phyloP scores from a whole-genome alignment of 2,329 filamentous ascomycete species.

The Metarhizium robertsii region DNA sequence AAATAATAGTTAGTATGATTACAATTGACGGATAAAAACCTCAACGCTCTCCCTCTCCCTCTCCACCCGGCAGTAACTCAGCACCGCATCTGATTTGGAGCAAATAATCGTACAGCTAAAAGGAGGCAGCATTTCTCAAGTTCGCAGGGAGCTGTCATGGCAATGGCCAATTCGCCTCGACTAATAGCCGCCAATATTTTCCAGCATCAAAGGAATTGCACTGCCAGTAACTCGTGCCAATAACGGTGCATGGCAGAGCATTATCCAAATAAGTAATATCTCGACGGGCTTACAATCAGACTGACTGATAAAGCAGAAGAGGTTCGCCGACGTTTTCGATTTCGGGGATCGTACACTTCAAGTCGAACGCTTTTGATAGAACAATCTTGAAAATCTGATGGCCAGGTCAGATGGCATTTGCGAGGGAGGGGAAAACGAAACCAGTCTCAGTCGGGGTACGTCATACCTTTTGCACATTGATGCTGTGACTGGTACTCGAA shows the following conservation, averaged over 20 bases:
- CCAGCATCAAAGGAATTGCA: background rate
- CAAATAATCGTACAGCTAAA: background rate
- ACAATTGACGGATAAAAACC: constrained; percentile 1
- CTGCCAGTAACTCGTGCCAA: background rate
- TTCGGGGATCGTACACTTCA: constrained; percentile 98
- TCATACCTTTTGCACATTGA: constrained; percentile 92
- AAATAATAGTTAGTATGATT: constrained; percentile 5
- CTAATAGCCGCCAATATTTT: background rate
- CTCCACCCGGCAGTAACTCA: background rate
- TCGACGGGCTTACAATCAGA: constrained; percentile 14
- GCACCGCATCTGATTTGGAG: background rate
- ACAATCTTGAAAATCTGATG: constrained; percentile 97
- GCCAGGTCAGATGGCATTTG: constrained; percentile 2
- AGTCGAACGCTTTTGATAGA: constrained; percentile 93
- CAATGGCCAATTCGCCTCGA: background rate
- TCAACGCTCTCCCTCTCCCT: background rate
- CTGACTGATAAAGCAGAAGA: constrained; percentile 76
- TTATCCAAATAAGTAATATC: background rate
- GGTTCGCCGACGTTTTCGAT: constrained; percentile 98
- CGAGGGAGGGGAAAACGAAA: background rate
- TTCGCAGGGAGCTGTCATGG: background rate
- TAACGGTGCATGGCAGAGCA: background rate
- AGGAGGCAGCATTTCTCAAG: background rate
- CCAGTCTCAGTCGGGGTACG: background rate
- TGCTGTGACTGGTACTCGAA: constrained; percentile 97